Evolutionary conservation across 139 green algal genomes (phyloP).

Genomic region (Micractinium sp.): DNA sequence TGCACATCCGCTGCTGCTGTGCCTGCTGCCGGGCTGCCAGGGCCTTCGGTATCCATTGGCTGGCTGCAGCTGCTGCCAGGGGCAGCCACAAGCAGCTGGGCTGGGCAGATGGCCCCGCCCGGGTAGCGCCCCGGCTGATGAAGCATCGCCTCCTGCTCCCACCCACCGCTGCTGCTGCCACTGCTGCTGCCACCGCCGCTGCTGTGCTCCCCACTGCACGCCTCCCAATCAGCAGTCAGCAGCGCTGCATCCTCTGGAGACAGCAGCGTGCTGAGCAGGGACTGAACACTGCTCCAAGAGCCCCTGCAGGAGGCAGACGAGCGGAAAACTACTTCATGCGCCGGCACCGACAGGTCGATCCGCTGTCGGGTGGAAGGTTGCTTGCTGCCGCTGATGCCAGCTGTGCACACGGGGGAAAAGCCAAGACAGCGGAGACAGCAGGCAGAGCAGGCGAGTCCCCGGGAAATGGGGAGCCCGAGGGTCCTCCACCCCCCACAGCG

Average conservation of each 20-base stretch:
- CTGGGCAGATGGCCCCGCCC: slow-evolving; percentile 38
- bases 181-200: not conserved
- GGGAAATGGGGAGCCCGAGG: not conserved
- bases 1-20: not conserved
- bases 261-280: not conserved
- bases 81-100: slow-evolving; percentile 34
- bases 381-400: no score
- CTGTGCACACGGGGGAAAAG: no score
- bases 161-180: slow-evolving; percentile 4
- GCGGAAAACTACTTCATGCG: no score
- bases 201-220: not conserved
- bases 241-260: not conserved
- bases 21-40: not conserved
- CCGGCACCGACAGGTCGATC: no score
- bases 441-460: no score
- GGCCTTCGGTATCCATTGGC: not conserved
- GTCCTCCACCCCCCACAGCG: no score
- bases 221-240: not conserved
- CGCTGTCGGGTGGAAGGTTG: no score
- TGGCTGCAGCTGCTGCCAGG: not conserved
- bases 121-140: slow-evolving; percentile 42
- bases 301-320: not conserved
- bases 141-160: slow-evolving; percentile 46
- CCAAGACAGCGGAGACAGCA: not conserved
- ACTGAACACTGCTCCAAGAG: not conserved